A percentile compares a stretch with the other conserved stretches of the same genome.
Conservation (phyloP, 140 eudicot genomes). For the Ambrosia hybrid region DNA sequence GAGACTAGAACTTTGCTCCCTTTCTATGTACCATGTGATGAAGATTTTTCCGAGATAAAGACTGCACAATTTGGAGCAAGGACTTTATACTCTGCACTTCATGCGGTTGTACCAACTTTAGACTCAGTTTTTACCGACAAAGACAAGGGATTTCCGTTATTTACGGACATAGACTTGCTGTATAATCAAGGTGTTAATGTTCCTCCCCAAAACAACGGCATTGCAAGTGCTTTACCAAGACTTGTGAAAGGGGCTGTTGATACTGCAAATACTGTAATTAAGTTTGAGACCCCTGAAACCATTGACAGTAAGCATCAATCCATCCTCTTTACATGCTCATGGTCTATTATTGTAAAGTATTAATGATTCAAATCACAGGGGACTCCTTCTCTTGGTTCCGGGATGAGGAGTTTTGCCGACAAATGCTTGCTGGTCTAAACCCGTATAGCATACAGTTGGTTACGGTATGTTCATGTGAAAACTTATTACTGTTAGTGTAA, state of each 20-base stretch:
- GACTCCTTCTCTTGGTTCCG: slow-evolving; percentile 70
- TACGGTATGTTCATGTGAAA: slow-evolving; percentile 37
- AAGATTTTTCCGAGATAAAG: slow-evolving; percentile 72
- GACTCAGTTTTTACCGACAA: slow-evolving; percentile 31
- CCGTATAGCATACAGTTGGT: slow-evolving; percentile 59
- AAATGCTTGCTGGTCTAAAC: slow-evolving; percentile 68
- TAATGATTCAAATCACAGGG: slow-evolving; percentile 33
- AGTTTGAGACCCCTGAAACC: slow-evolving; percentile 58
- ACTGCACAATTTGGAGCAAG: slow-evolving; percentile 42
- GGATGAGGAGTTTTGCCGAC: slow-evolving; percentile 65
- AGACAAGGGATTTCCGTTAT: slow-evolving; percentile 54
- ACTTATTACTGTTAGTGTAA: not conserved
- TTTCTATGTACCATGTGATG: slow-evolving; percentile 76
- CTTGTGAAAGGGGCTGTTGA: slow-evolving; percentile 44
- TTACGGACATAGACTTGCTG: slow-evolving; percentile 59
- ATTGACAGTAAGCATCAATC: slow-evolving; percentile 45
- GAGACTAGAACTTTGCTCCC: slow-evolving; percentile 45
- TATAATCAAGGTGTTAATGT: slow-evolving; percentile 61
- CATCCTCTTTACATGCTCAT: not conserved
- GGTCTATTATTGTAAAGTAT: not conserved
- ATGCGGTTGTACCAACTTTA: slow-evolving; percentile 52
- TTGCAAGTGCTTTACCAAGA: slow-evolving; percentile 43
- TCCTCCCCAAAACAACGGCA: slow-evolving; percentile 16
- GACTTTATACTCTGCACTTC: slow-evolving; percentile 52
- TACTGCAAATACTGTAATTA: slow-evolving; percentile 30